Evolutionary conservation across 2,329 filamentous ascomycete species (phyloP).

Genomic region (Diaporthe ilicicola): DNA sequence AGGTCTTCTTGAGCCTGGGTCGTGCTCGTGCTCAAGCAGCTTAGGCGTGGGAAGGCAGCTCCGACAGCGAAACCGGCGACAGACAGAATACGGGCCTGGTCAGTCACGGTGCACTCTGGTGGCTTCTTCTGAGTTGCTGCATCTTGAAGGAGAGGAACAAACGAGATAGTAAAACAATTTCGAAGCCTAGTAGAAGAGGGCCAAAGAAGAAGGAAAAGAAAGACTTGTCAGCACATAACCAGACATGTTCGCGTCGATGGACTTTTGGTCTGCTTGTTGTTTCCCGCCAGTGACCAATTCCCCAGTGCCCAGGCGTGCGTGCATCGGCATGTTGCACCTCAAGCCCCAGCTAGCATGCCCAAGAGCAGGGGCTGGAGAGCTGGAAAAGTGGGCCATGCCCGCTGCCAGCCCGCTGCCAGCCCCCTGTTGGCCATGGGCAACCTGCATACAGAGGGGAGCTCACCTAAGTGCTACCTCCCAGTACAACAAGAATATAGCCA

Average conservation of each 20-base stretch:
- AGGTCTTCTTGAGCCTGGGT: not conserved
- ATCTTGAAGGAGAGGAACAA: constrained; percentile 4
- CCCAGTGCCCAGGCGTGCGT: not conserved
- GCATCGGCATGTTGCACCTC: constrained; percentile 5
- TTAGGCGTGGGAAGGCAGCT: constrained; percentile 3
- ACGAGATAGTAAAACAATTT: not conserved
- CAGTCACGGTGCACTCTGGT: constrained; percentile 16
- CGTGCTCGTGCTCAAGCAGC: not conserved
- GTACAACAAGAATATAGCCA: too few species aligned
- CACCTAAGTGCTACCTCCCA: not conserved
- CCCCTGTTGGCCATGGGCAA: not conserved
- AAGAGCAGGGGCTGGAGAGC: not conserved
- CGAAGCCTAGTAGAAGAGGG: too few species aligned
- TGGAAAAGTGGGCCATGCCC: not conserved
- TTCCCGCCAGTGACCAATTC: not conserved
- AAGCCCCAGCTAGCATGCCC: not conserved
- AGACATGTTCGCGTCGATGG: constrained; percentile 13
- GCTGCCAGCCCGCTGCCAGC: too few species aligned
- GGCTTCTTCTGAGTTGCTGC: not conserved
- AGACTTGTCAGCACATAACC: constrained; percentile 2
- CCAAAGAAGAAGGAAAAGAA: not conserved
- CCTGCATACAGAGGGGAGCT: constrained; percentile 5
- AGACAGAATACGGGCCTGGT: not conserved
- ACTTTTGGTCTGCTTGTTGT: constrained; percentile 14
- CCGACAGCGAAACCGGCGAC: constrained; percentile 2